Base-by-base conservation (phyloP, 441 rosid species). In the Brassica balearica region DNA sequence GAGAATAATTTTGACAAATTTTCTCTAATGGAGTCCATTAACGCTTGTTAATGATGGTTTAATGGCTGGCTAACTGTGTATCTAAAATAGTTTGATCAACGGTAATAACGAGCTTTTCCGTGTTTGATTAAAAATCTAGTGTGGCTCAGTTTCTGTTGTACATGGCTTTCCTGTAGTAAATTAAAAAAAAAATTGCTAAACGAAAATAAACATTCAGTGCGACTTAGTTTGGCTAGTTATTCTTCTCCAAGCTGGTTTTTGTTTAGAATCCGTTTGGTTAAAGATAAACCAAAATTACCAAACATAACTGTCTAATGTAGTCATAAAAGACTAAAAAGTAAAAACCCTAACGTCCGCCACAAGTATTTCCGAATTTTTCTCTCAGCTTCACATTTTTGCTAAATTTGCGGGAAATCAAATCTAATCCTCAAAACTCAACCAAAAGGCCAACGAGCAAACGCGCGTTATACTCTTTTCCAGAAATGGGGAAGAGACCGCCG, bases 401-500 rank as follows among this genome's bases (percentile, higher is more conserved):
- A 53, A 53, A 53, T 15, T 53, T 53, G 0, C 10, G 22, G 59
- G 20, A 53, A 53, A 53, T 15, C 22, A 53, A 53, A 53, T 53
- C 22, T 53, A 17, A 53, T 53, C 59, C 22, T 53, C 59, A 53
- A 53, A 53, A 53, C 22, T 51, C 80, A 51, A 59, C 77, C 80
- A 71, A 75, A 71, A 71, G 66, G 69, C 53, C 9, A 48, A 17
- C 6, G 4, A 71, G 60, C 53, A 67, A 71, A 71, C 17, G 65
- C 41, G 72, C 73, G 72, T 58, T 55, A 69, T 17, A 46, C 80
- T 75, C 76, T 80, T 75, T 70, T 75, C 80, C 73, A 65, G 69
- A 65, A 66, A 80, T 80, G 83, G 83, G 83, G 75, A 80, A 75
- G 80, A 70, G 83, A 75, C 80, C 82, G 74, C 76, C 77, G 59